Conservation (phyloP, 441 rosid genomes). For the Rhodomyrtus psidioides region DNA sequence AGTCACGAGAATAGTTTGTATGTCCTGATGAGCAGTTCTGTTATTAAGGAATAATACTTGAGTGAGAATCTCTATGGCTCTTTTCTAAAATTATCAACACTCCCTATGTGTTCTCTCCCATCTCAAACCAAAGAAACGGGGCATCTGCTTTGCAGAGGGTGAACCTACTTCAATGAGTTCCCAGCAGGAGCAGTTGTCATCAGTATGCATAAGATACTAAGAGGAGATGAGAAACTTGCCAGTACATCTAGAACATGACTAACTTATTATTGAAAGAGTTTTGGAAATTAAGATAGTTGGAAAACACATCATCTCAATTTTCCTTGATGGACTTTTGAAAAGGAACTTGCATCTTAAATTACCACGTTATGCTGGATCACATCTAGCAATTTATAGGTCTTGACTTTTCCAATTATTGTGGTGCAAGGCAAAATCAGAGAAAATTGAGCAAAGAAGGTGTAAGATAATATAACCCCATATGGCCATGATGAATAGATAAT, state of each 20-base stretch:
- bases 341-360: background rate
- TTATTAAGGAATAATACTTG: background rate
- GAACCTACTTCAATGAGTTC: background rate
- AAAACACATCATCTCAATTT: background rate
- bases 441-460: too few relatives aligned
- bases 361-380: background rate
- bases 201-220: background rate
- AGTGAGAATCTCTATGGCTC: background rate
- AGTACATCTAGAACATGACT: background rate
- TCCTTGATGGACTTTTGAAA: background rate
- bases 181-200: background rate
- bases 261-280: background rate
- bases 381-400: background rate
- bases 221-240: background rate
- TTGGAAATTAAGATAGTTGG: background rate
- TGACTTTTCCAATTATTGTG: background rate
- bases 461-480: background rate
- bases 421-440: too few relatives aligned
- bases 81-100: background rate
- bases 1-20: background rate
- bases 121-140: background rate
- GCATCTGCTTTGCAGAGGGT: background rate
- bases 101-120: background rate
- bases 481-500: background rate
- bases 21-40: background rate